Conservation (phyloP, 106 monocot genomes). For the Amphibolis antarctica region DNA sequence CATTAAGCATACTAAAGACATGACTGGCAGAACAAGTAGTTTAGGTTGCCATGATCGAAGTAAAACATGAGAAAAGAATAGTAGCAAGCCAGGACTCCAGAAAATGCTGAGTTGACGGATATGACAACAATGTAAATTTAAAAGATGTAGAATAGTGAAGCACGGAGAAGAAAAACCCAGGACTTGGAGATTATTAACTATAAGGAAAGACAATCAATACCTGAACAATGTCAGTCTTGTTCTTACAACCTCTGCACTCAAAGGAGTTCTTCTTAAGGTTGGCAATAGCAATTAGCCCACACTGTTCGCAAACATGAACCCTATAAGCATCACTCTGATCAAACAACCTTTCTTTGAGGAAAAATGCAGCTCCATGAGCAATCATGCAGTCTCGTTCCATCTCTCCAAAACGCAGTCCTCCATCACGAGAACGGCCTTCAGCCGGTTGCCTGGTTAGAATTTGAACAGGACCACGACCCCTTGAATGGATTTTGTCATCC, state of each 20-base stretch:
- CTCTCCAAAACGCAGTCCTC: constrained; percentile 93
- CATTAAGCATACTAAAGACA: background rate
- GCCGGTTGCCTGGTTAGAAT: constrained; percentile 96
- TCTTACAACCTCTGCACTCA: constrained; percentile 96
- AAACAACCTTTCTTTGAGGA: constrained; percentile 85
- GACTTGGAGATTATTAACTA: background rate
- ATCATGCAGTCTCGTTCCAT: constrained; percentile 99
- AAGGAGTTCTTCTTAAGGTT: constrained; percentile 94
- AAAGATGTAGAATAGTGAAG: background rate
- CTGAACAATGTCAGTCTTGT: constrained; percentile 97
- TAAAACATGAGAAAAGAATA: background rate
- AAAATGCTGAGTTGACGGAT: too few relatives aligned
- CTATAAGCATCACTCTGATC: constrained; percentile 97
- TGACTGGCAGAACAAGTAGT: background rate
- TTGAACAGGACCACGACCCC: constrained; percentile 96
- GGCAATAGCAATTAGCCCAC: constrained; percentile 86
- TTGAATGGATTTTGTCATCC: constrained; percentile 96
- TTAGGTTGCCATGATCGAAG: too few relatives aligned
- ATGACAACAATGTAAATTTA: too few relatives aligned
- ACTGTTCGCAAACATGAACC: constrained; percentile 95
- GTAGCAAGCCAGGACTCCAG: background rate
- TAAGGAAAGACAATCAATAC: constrained; percentile 23
- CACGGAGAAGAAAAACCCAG: background rate
- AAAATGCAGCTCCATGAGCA: constrained; percentile 94
- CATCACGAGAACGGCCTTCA: constrained; percentile 92